These are phyloP conservation scores for Verticillium alfalfae DNA, from an alignment of 2,329 filamentous ascomycete genomes.

Conservation along the genomic window DNA sequence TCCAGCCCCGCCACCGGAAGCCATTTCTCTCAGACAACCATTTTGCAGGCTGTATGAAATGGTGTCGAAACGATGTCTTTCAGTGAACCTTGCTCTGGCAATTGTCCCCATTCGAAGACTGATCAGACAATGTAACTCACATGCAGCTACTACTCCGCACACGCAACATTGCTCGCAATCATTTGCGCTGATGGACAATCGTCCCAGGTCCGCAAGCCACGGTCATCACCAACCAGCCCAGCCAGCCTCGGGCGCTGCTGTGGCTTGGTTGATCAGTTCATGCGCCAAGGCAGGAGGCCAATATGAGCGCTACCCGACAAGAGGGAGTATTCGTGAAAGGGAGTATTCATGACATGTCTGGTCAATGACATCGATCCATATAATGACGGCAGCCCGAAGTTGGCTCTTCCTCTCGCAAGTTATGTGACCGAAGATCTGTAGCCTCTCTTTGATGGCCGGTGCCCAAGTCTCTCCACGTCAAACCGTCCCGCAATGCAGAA, in stretches of 20 bases:
- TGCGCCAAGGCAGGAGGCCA: background rate
- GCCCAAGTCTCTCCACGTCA: background rate
- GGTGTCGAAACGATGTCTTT: no score
- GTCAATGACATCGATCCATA: background rate
- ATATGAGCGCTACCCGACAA: background rate
- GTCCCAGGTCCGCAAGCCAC: no score
- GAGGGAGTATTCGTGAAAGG: background rate
- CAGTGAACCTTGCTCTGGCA: no score
- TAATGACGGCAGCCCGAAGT: background rate
- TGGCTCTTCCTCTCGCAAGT: no score
- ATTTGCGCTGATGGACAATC: no score
- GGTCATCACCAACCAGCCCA: background rate
- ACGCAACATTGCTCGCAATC: no score
- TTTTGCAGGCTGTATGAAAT: no score
- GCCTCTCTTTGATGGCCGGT: background rate
- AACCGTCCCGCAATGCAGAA: background rate
- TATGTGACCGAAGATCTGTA: no score
- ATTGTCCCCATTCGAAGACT: no score
- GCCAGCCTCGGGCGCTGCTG: background rate
- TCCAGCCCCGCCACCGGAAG: background rate
- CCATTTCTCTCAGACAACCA: background rate
- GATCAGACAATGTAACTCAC: no score
- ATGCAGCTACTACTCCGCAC: no score
- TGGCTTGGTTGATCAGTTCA: background rate
- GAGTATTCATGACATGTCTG: no score